Conservation (phyloP, 2,329 filamentous ascomycete species). For the Cordyceps cateniannulata region DNA sequence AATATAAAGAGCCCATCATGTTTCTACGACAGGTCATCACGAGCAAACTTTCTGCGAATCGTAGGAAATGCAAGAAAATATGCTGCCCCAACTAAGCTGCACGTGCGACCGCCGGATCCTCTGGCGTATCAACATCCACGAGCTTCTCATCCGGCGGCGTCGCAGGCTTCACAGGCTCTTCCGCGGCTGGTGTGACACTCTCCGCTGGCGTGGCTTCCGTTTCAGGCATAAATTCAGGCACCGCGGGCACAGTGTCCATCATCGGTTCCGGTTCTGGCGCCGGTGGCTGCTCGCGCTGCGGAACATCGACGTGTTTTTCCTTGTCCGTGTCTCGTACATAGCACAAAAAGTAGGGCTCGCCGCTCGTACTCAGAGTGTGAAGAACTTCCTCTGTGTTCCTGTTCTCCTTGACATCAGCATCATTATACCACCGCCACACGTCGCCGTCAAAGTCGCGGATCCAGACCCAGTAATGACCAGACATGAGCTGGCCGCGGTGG, state of each 20-base stretch:
- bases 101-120: too few species aligned
- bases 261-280: slow-evolving; percentile 3
- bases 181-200: neutral
- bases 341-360: slow-evolving; percentile 77
- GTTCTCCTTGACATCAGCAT: slow-evolving; percentile 67
- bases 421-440: slow-evolving; percentile 92
- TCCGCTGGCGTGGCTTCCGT: neutral
- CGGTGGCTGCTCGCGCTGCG: slow-evolving; percentile 27
- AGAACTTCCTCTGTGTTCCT: slow-evolving; percentile 64
- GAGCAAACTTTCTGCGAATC: too few species aligned
- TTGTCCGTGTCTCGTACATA: slow-evolving; percentile 68
- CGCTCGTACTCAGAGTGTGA: slow-evolving; percentile 55
- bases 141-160: slow-evolving; percentile 11
- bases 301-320: slow-evolving; percentile 44
- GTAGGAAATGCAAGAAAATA: too few species aligned
- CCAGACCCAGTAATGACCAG: slow-evolving; percentile 96
- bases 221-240: neutral
- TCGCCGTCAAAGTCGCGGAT: slow-evolving; percentile 80
- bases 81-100: too few species aligned
- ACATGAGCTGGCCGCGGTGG: slow-evolving; percentile 66
- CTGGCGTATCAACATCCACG: neutral
- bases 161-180: slow-evolving; percentile 13
- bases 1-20: neutral
- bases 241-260: neutral
- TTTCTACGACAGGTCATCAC: too few species aligned